phyloP scores from a whole-genome alignment of 805 yeast genomes.

The Yamadazyma olivae region DNA sequence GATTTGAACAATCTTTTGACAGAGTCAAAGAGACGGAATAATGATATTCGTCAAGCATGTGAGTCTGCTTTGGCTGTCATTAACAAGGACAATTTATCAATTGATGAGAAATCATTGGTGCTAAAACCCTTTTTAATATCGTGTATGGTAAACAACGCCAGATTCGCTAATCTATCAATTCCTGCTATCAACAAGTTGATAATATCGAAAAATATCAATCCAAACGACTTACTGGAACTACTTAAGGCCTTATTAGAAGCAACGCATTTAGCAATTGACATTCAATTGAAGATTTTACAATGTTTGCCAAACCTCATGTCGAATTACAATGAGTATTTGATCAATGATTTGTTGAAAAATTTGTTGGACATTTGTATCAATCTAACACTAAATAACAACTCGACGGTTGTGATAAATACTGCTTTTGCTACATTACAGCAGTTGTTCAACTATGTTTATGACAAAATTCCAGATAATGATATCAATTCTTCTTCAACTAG shows the following conservation, averaged over 20 bases:
- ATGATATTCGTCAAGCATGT: slow-evolving; percentile 58
- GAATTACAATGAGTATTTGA: slow-evolving; percentile 53
- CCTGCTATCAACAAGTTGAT: slow-evolving; percentile 68
- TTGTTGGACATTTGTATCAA: slow-evolving; percentile 68
- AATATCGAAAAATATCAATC: slow-evolving; percentile 51
- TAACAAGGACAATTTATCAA: background rate
- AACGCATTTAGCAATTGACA: slow-evolving; percentile 71
- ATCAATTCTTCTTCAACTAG: background rate
- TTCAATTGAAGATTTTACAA: slow-evolving; percentile 84
- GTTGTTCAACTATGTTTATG: slow-evolving; percentile 73
- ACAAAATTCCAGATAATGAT: slow-evolving; percentile 46
- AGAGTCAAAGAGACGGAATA: slow-evolving; percentile 69
- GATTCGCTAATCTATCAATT: slow-evolving; percentile 66
- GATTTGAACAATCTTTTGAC: slow-evolving; percentile 62
- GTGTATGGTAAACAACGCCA: slow-evolving; percentile 71
- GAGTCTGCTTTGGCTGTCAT: slow-evolving; percentile 15
- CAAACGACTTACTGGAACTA: slow-evolving; percentile 48
- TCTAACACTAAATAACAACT: slow-evolving; percentile 65
- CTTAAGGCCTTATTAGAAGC: slow-evolving; percentile 71
- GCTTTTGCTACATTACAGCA: slow-evolving; percentile 94
- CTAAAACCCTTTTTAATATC: slow-evolving; percentile 65
- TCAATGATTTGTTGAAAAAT: slow-evolving; percentile 54
- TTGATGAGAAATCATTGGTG: slow-evolving; percentile 12
- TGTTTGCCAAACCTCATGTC: slow-evolving; percentile 73
- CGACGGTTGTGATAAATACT: slow-evolving; percentile 78